Evolutionary conservation across 768 basidiomycete genomes (phyloP).

Genomic region (Podaxis sp.): DNA sequence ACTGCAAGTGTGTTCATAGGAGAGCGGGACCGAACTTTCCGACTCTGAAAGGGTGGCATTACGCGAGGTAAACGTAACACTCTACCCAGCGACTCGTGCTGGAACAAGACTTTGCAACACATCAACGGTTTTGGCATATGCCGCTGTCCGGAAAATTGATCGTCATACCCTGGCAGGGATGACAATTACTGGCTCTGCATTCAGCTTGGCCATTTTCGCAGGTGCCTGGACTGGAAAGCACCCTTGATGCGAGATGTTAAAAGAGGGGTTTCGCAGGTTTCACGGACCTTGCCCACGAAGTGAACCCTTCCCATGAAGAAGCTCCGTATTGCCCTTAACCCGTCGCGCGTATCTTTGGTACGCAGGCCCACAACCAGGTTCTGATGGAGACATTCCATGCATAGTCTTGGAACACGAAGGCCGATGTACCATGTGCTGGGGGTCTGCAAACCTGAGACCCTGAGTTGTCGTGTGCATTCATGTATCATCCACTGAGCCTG

Average conservation of each 20-base stretch:
- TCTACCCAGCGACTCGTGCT: not conserved
- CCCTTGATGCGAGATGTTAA: slow-evolving; percentile 3
- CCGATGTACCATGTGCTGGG: not conserved
- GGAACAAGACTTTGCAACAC: not conserved
- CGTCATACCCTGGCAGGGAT: not conserved
- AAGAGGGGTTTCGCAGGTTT: not conserved
- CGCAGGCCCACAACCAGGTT: not conserved
- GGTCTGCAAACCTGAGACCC: not conserved
- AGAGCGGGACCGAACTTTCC: not conserved
- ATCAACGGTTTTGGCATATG: not conserved
- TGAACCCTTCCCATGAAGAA: not conserved
- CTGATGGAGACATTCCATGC: slow-evolving; percentile 1
- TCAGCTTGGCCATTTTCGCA: not conserved
- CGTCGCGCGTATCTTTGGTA: not conserved
- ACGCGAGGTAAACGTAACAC: not conserved
- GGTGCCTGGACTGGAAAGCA: not conserved
- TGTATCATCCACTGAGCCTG: not conserved
- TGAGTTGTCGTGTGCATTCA: not conserved
- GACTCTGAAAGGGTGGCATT: not conserved
- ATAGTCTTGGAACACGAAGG: not conserved
- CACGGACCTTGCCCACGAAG: not conserved
- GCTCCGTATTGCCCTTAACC: not conserved
- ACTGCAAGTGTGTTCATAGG: not conserved
- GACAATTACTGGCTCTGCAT: not conserved
- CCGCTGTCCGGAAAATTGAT: not conserved